Evolutionary conservation across 257 asterid genomes (phyloP), one percentile per base, ranked within the genome.

Genomic region (Echium plantagineum): DNA sequence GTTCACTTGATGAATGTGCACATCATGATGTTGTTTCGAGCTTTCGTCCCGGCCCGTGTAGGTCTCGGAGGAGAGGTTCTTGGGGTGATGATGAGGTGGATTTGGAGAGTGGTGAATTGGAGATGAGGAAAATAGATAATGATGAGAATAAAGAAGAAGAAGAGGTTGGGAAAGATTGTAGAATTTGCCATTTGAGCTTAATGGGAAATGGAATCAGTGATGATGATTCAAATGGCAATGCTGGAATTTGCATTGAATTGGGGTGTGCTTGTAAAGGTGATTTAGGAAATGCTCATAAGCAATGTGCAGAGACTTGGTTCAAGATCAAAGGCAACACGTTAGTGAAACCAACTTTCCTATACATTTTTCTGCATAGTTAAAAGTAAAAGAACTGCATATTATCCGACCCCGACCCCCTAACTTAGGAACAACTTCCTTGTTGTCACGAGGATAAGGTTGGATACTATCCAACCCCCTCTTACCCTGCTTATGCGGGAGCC

Each of bases 271-370:
- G 85, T 64, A 79, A 74, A 76, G 85, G 85, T 60, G 85, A 76
- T 76, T 73, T 79, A 75, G 85, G 81, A 15, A 65, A 79, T 57
- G 80, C 81, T 61, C 85, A 79, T 54, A 73, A 75, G 71, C 77
- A 73, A 52, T 79, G 85, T 71, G 85, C 85, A 8, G 85, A 75
- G 42, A 79, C 82, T 59, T 79, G 85, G 85, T 79, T 79, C 75
- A 76, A 71, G 67, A 73, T 71, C 53, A 76, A 71, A 66, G 85
- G 85, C 53, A 74, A 79, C 71, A 79, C 76, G 85, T 79, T 61
- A 76, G 85, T 73, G 6, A 35, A 21, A 35, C 32, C 9, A 30
- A 17, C 21, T 9, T 19, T 35, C 46, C 10, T 6, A 9, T 35
- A 35, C 6, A 8, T 3, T 35, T 35, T 35, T n/a, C n/a, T 35